Evolutionary conservation across 1,139 yeast genomes (phyloP).

Genomic region (Scheffersomyces parashehatae): DNA sequence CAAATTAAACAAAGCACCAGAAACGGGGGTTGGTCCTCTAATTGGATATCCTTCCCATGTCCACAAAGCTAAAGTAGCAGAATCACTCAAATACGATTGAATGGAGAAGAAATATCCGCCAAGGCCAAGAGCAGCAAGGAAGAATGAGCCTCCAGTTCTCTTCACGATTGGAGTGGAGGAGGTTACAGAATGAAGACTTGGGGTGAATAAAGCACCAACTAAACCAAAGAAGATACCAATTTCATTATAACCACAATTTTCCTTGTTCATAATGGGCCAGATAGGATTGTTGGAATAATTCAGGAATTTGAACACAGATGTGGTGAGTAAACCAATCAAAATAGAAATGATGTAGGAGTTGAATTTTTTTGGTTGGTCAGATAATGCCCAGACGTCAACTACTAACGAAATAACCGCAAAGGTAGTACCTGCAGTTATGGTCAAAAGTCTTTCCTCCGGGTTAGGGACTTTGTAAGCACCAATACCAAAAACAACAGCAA

Average conservation of each 20-base stretch:
- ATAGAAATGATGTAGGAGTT: slow-evolving; percentile 62
- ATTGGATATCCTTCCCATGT: slow-evolving; percentile 93
- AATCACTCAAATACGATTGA: slow-evolving; percentile 76
- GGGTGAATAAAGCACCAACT: slow-evolving; percentile 59
- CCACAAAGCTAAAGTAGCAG: slow-evolving; percentile 86
- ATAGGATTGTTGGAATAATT: slow-evolving; percentile 87
- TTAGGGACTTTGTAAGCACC: slow-evolving; percentile 69
- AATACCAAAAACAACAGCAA: slow-evolving; percentile 67
- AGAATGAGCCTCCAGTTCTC: slow-evolving; percentile 35
- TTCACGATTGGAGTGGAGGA: slow-evolving; percentile 10
- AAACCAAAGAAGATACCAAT: slow-evolving; percentile 70
- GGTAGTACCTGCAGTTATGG: slow-evolving; percentile 66
- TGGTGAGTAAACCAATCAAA: slow-evolving; percentile 67
- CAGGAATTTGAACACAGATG: slow-evolving; percentile 74
- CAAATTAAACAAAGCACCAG: slow-evolving; percentile 77
- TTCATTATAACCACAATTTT: slow-evolving; percentile 83
- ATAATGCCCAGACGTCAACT: slow-evolving; percentile 52
- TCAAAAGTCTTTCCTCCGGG: slow-evolving; percentile 69
- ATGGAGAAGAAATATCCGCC: slow-evolving; percentile 76
- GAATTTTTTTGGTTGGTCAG: slow-evolving; percentile 43
- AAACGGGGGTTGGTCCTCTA: slow-evolving; percentile 84
- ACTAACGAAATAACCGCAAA: slow-evolving; percentile 66
- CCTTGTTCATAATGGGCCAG: slow-evolving; percentile 91
- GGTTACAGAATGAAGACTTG: slow-evolving; percentile 7
- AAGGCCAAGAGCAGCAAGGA: slow-evolving; percentile 66